Evolutionary conservation across 1,284 basidiomycete species (phyloP).

Genomic region (Rhizoctonia solani): DNA sequence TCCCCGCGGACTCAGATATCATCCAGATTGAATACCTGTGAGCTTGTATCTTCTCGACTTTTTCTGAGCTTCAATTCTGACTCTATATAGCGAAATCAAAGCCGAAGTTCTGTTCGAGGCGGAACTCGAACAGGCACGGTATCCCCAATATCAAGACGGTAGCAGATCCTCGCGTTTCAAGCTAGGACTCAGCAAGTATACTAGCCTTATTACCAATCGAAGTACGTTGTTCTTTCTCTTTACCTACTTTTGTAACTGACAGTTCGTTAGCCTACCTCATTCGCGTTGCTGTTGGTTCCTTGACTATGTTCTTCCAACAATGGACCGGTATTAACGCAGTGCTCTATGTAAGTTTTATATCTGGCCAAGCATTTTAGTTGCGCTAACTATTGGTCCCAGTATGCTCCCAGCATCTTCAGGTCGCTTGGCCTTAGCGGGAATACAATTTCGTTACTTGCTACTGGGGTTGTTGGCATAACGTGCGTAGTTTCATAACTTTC

Average conservation of each 20-base stretch:
- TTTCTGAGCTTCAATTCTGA: not conserved
- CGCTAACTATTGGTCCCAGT: slow-evolving; percentile 2
- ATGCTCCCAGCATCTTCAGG: slow-evolving; percentile 56
- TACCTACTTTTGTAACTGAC: slow-evolving; percentile 29
- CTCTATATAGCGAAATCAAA: slow-evolving; percentile 65
- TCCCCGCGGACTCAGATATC: slow-evolving; percentile 61
- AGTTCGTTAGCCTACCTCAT: slow-evolving; percentile 55
- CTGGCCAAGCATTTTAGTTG: not conserved
- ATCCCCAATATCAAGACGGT: slow-evolving; percentile 69
- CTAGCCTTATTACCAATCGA: slow-evolving; percentile 57
- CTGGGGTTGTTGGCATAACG: slow-evolving; percentile 78
- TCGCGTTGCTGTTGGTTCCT: slow-evolving; percentile 61
- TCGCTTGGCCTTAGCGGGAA: slow-evolving; percentile 60
- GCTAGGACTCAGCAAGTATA: slow-evolving; percentile 61
- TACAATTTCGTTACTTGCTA: slow-evolving; percentile 68
- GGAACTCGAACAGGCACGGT: slow-evolving; percentile 59
- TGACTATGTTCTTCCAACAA: slow-evolving; percentile 77
- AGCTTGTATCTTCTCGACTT: slow-evolving; percentile 40
- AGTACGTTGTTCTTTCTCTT: slow-evolving; percentile 47
- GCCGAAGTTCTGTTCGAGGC: slow-evolving; percentile 76
- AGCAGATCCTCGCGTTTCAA: slow-evolving; percentile 60
- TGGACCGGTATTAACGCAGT: slow-evolving; percentile 53
- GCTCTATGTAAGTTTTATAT: slow-evolving; percentile 38
- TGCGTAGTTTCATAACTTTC: slow-evolving; percentile 47
- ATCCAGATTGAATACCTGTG: slow-evolving; percentile 79